Conservation (phyloP, 176 grass and related monocot species). For the Oryza longistaminata region DNA sequence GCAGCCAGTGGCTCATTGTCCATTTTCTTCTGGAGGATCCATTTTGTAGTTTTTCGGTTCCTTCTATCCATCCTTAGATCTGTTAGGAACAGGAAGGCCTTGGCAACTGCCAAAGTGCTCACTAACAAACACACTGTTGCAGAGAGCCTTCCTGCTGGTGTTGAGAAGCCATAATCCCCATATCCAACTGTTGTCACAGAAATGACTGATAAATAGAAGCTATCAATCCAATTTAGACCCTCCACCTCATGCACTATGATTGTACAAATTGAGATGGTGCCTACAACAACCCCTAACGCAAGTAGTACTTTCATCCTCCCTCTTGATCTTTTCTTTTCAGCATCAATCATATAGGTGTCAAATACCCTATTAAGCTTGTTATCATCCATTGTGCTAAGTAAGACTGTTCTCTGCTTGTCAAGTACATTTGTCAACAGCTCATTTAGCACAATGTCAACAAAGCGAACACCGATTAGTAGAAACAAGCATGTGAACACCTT, state of each 20-base stretch:
- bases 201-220: slow-evolving; percentile 74
- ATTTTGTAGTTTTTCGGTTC: slow-evolving; percentile 58
- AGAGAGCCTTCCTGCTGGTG: slow-evolving; percentile 63
- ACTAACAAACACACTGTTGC: slow-evolving; percentile 66
- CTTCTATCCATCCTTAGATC: slow-evolving; percentile 78
- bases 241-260: slow-evolving; percentile 64
- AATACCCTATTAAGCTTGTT: slow-evolving; percentile 71
- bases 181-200: slow-evolving; percentile 91
- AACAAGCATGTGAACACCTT: slow-evolving; percentile 81
- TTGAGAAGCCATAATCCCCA: slow-evolving; percentile 68
- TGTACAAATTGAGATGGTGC: slow-evolving; percentile 62
- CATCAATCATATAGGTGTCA: slow-evolving; percentile 71
- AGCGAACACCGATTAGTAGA: slow-evolving; percentile 70
- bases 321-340: slow-evolving; percentile 66
- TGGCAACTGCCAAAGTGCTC: slow-evolving; percentile 65
- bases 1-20: slow-evolving; percentile 54
- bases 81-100: slow-evolving; percentile 69
- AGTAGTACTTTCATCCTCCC: slow-evolving; percentile 62
- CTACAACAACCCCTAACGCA: slow-evolving; percentile 49
- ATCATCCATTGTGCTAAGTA: slow-evolving; percentile 79
- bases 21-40: slow-evolving; percentile 73
- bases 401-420: slow-evolving; percentile 64
- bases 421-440: slow-evolving; percentile 55
- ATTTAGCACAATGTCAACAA: slow-evolving; percentile 65
- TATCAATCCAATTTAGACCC: slow-evolving; percentile 61